phyloP scores from a whole-genome alignment of 352 stramenopile species.

The Hyaloperonospora arabidopsidis region DNA sequence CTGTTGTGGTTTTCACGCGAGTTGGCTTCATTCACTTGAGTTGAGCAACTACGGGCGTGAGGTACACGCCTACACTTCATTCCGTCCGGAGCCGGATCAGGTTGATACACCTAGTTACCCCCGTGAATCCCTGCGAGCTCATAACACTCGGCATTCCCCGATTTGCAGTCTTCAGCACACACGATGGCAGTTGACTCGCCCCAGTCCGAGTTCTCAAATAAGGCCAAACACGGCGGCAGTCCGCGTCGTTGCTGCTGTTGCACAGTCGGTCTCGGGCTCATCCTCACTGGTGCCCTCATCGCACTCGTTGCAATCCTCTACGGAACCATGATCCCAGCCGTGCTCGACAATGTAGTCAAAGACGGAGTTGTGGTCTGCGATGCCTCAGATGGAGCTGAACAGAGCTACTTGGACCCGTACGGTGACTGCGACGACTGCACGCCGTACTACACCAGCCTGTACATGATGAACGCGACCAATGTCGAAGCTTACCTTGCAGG shows the following conservation, averaged over 20 bases:
- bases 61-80: too few species aligned
- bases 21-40: too few species aligned
- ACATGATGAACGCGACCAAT: slow-evolving; percentile 42
- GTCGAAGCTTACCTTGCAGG: slow-evolving; percentile 38
- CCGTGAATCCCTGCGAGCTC: too few species aligned
- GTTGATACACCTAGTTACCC: too few species aligned
- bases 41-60: too few species aligned
- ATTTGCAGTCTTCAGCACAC: too few species aligned
- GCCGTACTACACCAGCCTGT: slow-evolving; percentile 47
- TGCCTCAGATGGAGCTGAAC: slow-evolving; percentile 28
- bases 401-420: slow-evolving; percentile 41
- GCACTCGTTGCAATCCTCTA: slow-evolving; percentile 38
- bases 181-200: too few species aligned
- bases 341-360: slow-evolving; percentile 40
- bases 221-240: not conserved
- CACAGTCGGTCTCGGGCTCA: slow-evolving; percentile 33
- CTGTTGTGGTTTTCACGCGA: too few species aligned
- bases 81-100: too few species aligned
- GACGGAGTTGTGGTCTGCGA: slow-evolving; percentile 38
- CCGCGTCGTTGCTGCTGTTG: slow-evolving; percentile 25
- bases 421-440: slow-evolving; percentile 54
- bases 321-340: slow-evolving; percentile 34
- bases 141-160: too few species aligned
- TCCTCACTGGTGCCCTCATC: slow-evolving; percentile 29
- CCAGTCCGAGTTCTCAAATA: slow-evolving; percentile 16